A percentile compares a stretch with the other conserved stretches of the same genome.
phyloP scores from a whole-genome alignment of 2,329 filamentous ascomycete species.

The Colletotrichum chrysophilum region DNA sequence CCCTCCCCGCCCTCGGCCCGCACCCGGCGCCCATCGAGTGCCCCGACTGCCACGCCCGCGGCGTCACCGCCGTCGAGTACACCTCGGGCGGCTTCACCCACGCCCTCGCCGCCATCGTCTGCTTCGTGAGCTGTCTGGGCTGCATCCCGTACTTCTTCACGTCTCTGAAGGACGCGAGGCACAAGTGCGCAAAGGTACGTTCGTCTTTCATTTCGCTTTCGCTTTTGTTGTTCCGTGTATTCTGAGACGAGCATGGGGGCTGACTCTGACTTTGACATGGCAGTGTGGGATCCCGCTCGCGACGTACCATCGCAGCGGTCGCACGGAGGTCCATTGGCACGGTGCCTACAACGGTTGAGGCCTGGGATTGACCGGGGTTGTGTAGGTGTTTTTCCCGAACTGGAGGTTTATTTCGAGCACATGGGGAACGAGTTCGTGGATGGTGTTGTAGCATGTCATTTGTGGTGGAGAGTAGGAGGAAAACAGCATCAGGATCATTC shows the following conservation, averaged over 20 bases:
- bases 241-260: background rate
- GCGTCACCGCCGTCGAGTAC: slow-evolving; percentile 24
- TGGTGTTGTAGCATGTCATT: background rate
- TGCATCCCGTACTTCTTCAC: slow-evolving; percentile 27
- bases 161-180: slow-evolving; percentile 25
- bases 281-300: slow-evolving; percentile 28
- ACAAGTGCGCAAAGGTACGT: slow-evolving; percentile 26
- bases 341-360: background rate
- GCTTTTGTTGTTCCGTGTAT: background rate
- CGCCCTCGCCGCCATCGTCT: slow-evolving; percentile 23
- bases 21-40: slow-evolving; percentile 25
- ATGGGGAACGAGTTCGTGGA: background rate
- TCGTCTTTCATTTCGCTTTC: background rate
- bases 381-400: no score
- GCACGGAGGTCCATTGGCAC: slow-evolving; percentile 27
- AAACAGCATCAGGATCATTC: background rate
- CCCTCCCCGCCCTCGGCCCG: slow-evolving; percentile 22
- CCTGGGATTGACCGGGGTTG: background rate
- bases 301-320: slow-evolving; percentile 28
- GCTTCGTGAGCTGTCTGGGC: slow-evolving; percentile 25
- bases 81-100: slow-evolving; percentile 27
- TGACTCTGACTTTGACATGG: background rate
- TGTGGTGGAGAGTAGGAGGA: background rate
- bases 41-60: slow-evolving; percentile 26
- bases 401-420: background rate